A percentile compares a stretch with the other conserved stretches of the same genome.
Conservation (phyloP, 1,284 basidiomycete genomes). For the Ganoderma lingzhi region DNA sequence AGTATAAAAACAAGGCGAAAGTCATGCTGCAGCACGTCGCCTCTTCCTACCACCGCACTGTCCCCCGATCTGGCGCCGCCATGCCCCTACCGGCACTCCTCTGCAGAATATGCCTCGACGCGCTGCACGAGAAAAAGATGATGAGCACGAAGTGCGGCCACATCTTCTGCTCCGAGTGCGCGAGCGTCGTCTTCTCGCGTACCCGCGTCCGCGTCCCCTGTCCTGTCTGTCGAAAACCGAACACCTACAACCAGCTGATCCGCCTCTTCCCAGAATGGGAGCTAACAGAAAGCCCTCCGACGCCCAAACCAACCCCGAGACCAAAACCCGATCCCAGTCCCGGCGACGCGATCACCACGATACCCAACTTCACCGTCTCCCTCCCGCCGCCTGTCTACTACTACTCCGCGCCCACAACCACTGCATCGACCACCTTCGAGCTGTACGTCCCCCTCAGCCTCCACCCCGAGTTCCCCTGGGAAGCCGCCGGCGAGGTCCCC, state of each 20-base stretch:
- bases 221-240: slow-evolving; percentile 36
- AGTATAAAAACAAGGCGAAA: background rate
- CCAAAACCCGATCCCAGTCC: background rate
- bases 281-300: background rate
- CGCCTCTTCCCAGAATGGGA: slow-evolving; percentile 35
- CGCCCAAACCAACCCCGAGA: background rate
- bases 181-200: slow-evolving; percentile 36
- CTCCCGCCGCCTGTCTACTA: background rate
- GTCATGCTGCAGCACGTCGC: background rate
- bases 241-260: slow-evolving; percentile 34
- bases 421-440: background rate
- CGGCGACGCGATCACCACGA: background rate
- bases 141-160: slow-evolving; percentile 41
- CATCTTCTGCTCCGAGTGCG: slow-evolving; percentile 41
- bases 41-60: background rate
- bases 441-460: background rate
- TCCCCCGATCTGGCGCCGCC: background rate
- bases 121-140: slow-evolving; percentile 19
- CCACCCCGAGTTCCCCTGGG: slow-evolving; percentile 3
- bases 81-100: slow-evolving; percentile 26
- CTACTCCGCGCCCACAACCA: background rate
- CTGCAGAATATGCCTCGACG: slow-evolving; percentile 41
- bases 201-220: slow-evolving; percentile 32
- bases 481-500: background rate
- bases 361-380: background rate